These are phyloP conservation scores for Hypoxylon sp. DNA, from an alignment of 2,329 filamentous ascomycete genomes.

Conservation along the genomic window DNA sequence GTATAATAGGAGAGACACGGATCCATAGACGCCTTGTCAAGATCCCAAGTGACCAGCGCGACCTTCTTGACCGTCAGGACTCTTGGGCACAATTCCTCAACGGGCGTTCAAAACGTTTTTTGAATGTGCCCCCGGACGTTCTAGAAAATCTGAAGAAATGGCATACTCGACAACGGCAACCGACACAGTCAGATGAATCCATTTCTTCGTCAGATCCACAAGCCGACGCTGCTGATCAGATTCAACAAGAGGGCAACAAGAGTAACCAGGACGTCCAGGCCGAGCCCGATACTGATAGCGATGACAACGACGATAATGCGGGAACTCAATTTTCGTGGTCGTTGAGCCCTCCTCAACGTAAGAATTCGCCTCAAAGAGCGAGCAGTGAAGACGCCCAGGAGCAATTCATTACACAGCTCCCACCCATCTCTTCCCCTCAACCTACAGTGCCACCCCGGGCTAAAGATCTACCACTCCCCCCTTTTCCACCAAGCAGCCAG, in stretches of 20 bases:
- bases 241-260: constrained; percentile 20
- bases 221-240: neutral
- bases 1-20: constrained; percentile 48
- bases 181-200: constrained; percentile 15
- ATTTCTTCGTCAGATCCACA: neutral
- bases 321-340: constrained; percentile 30
- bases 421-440: constrained; percentile 42
- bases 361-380: constrained; percentile 18
- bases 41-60: constrained; percentile 62
- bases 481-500: constrained; percentile 48
- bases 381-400: constrained; percentile 14
- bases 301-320: constrained; percentile 8
- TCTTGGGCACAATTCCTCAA: constrained; percentile 53
- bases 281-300: constrained; percentile 7
- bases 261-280: constrained; percentile 3
- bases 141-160: constrained; percentile 46
- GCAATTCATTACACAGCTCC: constrained; percentile 47
- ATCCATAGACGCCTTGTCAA: constrained; percentile 58
- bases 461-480: constrained; percentile 13
- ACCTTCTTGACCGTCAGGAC: constrained; percentile 60
- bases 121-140: constrained; percentile 54
- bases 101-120: constrained; percentile 41
- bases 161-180: constrained; percentile 35
- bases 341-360: constrained; percentile 23
- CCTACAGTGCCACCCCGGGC: constrained; percentile 38